Evolutionary conservation across 2,329 filamentous ascomycete species (phyloP).

Genomic region (Hymenoscyphus fructigenus): DNA sequence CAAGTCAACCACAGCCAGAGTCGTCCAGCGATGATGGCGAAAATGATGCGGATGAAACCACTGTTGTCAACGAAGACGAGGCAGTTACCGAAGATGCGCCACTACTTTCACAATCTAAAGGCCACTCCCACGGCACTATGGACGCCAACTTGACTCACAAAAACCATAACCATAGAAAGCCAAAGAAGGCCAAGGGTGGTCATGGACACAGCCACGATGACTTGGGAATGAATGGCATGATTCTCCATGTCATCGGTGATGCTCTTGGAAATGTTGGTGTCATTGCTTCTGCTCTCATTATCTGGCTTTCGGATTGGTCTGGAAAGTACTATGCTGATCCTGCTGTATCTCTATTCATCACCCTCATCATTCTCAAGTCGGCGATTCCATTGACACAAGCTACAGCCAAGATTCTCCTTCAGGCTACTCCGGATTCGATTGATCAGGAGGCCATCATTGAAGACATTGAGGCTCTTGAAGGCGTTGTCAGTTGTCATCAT

Average conservation of each 20-base stretch:
- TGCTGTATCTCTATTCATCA: constrained; percentile 90
- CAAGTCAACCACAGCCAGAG: constrained; percentile 63
- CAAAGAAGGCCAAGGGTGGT: constrained; percentile 62
- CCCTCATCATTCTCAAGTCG: constrained; percentile 71
- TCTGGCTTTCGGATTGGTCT: constrained; percentile 83
- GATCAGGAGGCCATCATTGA: constrained; percentile 87
- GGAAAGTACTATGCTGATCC: constrained; percentile 90
- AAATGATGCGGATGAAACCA: constrained; percentile 36
- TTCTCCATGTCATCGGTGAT: constrained; percentile 76
- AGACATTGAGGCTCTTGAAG: constrained; percentile 82
- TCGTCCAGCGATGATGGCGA: constrained; percentile 49
- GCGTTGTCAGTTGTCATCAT: constrained; percentile 89
- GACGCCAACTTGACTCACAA: constrained; percentile 32
- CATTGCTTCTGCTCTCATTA: constrained; percentile 78
- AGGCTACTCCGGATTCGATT: constrained; percentile 88
- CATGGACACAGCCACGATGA: constrained; percentile 80
- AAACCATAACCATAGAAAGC: constrained; percentile 78
- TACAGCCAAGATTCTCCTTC: constrained; percentile 83
- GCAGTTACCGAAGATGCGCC: constrained; percentile 37
- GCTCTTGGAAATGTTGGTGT: constrained; percentile 85
- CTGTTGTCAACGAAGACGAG: constrained; percentile 35
- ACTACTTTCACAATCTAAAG: constrained; percentile 24
- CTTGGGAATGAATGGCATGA: constrained; percentile 90
- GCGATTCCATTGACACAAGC: constrained; percentile 77
- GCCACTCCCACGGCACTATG: constrained; percentile 21